Evolutionary conservation across 1,284 basidiomycete species (phyloP), one percentile per base, ranked within the genome.

Genomic region (Cerrena zonata): DNA sequence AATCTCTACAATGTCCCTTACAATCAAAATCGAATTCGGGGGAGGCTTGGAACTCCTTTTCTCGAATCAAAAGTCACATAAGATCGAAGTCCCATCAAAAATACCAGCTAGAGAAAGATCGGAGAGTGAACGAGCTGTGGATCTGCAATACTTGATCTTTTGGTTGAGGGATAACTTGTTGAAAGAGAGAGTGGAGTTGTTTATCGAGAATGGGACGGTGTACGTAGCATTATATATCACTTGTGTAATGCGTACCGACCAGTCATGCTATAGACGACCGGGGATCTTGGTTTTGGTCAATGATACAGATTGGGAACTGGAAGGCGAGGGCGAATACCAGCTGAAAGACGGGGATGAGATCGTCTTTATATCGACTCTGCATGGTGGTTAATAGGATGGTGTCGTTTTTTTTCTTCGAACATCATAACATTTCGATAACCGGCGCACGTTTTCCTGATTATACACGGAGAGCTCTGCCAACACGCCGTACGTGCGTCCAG

Each of bases 251-350:
- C 30, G 19, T 34, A 24, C 13, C 23, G 19, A 30, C 15, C 15
- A 26, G 22, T 27, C 26, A 21, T 23, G 22, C 21, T 21, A 13
- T 65, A 97, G 94, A 15, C 92, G 95, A 12, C 95, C 95, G 0
- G 95, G 95, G 0, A 96, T 99, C 40, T 76, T 99, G 3, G 94
- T 98, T 0, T 75, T 99, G 25, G 84, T 99, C 56, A 99, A 98
- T 65, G 91, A 97, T 60, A 90, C 91, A 1, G 95, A 99, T 63
- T 99, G 95, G 95, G 95, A 98, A 65, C 77, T 99, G 10, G 94
- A 98, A 65, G 94, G 93, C 27, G 95, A 98, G 68, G 86, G 91
- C 21, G 86, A 89, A 25, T 98, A 96, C 65, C 74, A 74, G 56
- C 68, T 98, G 51, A 77, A 89, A 65, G 75, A 86, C 36, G 77